Percentiles rank a stretch among this genome's conserved stretches.
These are phyloP conservation scores for Cryomyces minteri DNA, from an alignment of 495 filamentous ascomycete genomes.

Conservation along the genomic window DNA sequence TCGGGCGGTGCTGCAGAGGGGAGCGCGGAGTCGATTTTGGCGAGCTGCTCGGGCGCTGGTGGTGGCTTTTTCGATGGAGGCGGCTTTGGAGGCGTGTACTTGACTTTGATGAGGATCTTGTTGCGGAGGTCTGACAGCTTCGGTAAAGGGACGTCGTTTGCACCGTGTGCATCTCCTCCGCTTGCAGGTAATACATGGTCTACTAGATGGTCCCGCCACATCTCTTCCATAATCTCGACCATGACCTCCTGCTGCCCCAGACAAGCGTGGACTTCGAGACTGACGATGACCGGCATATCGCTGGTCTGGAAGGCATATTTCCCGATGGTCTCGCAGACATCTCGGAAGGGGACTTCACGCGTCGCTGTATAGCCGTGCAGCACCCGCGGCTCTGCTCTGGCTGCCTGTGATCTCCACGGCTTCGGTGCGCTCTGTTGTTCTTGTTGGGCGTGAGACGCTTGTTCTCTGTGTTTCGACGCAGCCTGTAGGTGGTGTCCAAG, in stretches of 20 bases:
- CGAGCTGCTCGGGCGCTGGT: conserved; percentile 11
- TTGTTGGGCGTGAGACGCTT: conserved; percentile 10
- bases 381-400: conserved; percentile 49
- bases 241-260: conserved; percentile 68
- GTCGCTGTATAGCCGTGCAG: conserved; percentile 84
- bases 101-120: conserved; percentile 86
- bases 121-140: conserved; percentile 41
- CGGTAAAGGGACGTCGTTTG: conserved; percentile 38
- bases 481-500: conserved; percentile 4
- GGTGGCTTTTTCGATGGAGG: conserved; percentile 9
- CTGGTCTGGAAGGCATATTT: conserved; percentile 58
- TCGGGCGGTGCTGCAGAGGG: not conserved
- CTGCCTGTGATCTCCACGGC: conserved; percentile 20
- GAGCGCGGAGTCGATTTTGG: conserved; percentile 1
- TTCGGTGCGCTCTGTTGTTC: not conserved
- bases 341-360: conserved; percentile 66
- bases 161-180: conserved; percentile 15
- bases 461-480: not conserved
- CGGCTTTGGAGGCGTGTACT: conserved; percentile 36
- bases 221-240: conserved; percentile 72
- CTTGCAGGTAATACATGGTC: conserved; percentile 21
- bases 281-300: conserved; percentile 72
- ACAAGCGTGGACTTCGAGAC: conserved; percentile 72
- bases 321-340: conserved; percentile 62
- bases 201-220: conserved; percentile 53